These are phyloP conservation scores for Opeltia flavorubescens DNA, from an alignment of 495 filamentous ascomycete species.

Conservation along the genomic window DNA sequence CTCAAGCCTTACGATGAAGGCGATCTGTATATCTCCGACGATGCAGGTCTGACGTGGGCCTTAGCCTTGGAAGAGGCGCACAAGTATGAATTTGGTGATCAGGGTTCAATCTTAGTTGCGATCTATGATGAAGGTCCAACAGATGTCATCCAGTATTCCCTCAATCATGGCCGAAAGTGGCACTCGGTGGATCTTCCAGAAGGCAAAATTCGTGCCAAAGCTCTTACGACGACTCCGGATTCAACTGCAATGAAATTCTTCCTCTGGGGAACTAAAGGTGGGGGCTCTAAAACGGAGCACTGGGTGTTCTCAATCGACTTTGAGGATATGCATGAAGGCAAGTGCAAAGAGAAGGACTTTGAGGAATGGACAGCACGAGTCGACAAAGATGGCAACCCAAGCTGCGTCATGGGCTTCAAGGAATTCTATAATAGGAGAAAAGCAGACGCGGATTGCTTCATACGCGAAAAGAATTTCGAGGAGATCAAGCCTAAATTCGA, in stretches of 20 bases:
- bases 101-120: conserved; percentile 76
- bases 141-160: conserved; percentile 60
- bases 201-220: conserved; percentile 39
- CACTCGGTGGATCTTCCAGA: conserved; percentile 45
- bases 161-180: conserved; percentile 81
- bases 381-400: conserved; percentile 63
- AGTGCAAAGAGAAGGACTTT: conserved; percentile 70
- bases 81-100: conserved; percentile 88
- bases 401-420: conserved; percentile 88
- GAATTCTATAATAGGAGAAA: conserved; percentile 74
- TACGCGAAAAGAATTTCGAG: conserved; percentile 63
- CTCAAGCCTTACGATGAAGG: conserved; percentile 53
- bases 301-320: conserved; percentile 70
- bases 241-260: conserved; percentile 86
- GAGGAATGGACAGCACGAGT: conserved; percentile 76
- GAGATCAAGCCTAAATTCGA: conserved; percentile 49
- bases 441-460: conserved; percentile 73
- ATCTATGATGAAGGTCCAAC: conserved; percentile 50
- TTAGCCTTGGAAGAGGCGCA: conserved; percentile 64
- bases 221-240: conserved; percentile 75
- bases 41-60: conserved; percentile 77
- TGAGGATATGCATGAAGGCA: conserved; percentile 58
- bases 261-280: conserved; percentile 38
- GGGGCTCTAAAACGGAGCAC: conserved; percentile 32
- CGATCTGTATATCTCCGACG: conserved; percentile 75